Evolutionary conservation across 495 filamentous ascomycete genomes (phyloP), one percentile per base, ranked within the genome.

Genomic region (Cairneyella variabilis): DNA sequence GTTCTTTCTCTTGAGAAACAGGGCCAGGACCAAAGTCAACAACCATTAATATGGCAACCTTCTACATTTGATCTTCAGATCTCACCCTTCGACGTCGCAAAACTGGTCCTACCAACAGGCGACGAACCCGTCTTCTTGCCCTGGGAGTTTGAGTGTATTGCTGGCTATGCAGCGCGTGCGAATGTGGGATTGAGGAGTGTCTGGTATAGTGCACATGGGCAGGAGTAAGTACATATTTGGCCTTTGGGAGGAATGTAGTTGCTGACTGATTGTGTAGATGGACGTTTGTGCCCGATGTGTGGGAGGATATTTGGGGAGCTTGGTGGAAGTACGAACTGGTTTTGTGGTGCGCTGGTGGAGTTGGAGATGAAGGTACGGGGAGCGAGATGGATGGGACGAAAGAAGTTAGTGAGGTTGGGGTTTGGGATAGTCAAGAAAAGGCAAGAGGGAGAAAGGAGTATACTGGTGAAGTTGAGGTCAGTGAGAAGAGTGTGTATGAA

Each of bases 131-230:
- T 25, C 8, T 44, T 20, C 14, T 27, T 44, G 18, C 12, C 12
- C 2, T 48, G 45, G 45, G 30, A 32, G 27, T 48, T 48, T 37
- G 21, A 1, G 18, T 48, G 27, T 37, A 3, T 48, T 0, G 30
- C 18, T 8, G 30, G 45, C 7, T 48, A 34, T 48, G 9, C 32
- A n/a, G 45, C 45, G 45, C 27, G 16, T 34, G 45, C 28, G 27
- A 28, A 32, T 26, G 27, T 48, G 2, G 45, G 45, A 48, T 17
- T 48, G 4, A 36, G 45, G 28, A 32, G 10, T 22, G 45, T 48
- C 8, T 34, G 26, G 45, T 48, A 48, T 22, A 36, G n/a, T 18
- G 45, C 45, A 28, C 30, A 48, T 48, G 25, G 30, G 14, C 16
- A 48, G 45, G 43, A 46, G 22, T 28, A n/a, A n/a, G 34, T 11